phyloP scores from a whole-genome alignment of 2,329 filamentous ascomycete genomes.

The Calonectria montana region DNA sequence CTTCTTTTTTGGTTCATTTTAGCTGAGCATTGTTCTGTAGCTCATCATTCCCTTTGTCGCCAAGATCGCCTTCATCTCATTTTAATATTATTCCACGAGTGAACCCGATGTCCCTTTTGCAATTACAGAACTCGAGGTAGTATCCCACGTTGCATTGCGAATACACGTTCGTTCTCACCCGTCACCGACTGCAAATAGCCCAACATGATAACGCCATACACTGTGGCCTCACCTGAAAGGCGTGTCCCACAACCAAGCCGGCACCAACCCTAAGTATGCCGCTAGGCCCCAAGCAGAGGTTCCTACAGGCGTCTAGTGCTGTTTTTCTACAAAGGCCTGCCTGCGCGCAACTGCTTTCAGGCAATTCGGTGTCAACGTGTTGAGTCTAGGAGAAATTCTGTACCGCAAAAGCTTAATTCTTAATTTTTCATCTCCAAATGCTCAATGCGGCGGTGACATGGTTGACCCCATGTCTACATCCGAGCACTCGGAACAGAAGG shows the following conservation, averaged over 20 bases:
- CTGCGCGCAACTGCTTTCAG: neutral
- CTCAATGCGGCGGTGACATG: neutral
- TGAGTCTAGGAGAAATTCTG: neutral
- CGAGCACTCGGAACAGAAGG: neutral
- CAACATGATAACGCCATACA: neutral
- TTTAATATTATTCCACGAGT: neutral
- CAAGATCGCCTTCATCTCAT: slow-evolving; percentile 2
- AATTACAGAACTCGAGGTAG: slow-evolving; percentile 4
- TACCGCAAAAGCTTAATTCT: neutral
- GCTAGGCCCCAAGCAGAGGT: slow-evolving; percentile 5
- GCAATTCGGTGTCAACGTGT: neutral
- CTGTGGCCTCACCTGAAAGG: slow-evolving; percentile 6
- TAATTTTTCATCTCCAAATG: neutral
- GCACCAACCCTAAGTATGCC: neutral
- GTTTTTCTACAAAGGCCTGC: neutral
- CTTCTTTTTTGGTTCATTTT: slow-evolving; percentile 4
- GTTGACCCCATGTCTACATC: neutral
- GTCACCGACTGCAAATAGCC: neutral
- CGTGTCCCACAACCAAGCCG: slow-evolving; percentile 12
- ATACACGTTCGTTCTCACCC: neutral
- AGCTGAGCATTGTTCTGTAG: neutral
- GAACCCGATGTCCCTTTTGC: neutral
- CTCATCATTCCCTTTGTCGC: neutral
- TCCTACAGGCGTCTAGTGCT: neutral
- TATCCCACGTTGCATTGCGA: neutral